Conservation (phyloP, 768 basidiomycete species). For the Termitomyces sp. region DNA sequence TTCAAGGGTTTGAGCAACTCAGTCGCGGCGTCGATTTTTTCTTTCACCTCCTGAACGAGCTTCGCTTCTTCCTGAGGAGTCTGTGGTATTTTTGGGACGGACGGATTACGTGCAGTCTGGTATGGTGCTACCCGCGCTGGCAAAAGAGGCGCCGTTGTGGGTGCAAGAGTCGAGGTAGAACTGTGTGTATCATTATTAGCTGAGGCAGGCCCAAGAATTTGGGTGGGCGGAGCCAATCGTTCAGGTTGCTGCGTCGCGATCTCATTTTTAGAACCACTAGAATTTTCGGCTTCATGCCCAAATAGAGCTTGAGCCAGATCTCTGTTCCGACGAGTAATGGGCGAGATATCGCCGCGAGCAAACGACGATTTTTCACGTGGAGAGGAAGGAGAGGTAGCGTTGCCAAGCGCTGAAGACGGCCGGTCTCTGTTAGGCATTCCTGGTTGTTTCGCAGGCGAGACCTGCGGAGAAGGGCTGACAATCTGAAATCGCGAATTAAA, state of each 20-base stretch:
- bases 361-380: slow-evolving; percentile 8
- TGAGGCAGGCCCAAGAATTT: slow-evolving; percentile 2
- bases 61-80: slow-evolving; percentile 45
- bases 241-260: not conserved
- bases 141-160: slow-evolving; percentile 8
- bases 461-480: slow-evolving; percentile 52
- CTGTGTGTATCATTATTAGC: slow-evolving; percentile 17
- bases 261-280: slow-evolving; percentile 1
- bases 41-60: slow-evolving; percentile 61
- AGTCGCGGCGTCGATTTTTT: slow-evolving; percentile 64
- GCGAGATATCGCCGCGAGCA: slow-evolving; percentile 34
- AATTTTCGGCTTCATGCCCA: slow-evolving; percentile 35
- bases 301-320: slow-evolving; percentile 78
- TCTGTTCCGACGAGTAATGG: slow-evolving; percentile 57
- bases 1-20: slow-evolving; percentile 46
- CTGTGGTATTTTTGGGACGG: slow-evolving; percentile 36
- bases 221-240: not conserved
- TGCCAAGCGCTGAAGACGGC: slow-evolving; percentile 18
- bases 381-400: slow-evolving; percentile 9
- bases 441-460: slow-evolving; percentile 28
- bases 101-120: slow-evolving; percentile 35
- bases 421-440: slow-evolving; percentile 25
- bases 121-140: slow-evolving; percentile 27
- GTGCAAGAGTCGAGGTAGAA: slow-evolving; percentile 16
- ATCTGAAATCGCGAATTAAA: slow-evolving; percentile 34